These are phyloP conservation scores for Wakefieldia striispora DNA, from an alignment of 768 basidiomycete species.

Conservation along the genomic window DNA sequence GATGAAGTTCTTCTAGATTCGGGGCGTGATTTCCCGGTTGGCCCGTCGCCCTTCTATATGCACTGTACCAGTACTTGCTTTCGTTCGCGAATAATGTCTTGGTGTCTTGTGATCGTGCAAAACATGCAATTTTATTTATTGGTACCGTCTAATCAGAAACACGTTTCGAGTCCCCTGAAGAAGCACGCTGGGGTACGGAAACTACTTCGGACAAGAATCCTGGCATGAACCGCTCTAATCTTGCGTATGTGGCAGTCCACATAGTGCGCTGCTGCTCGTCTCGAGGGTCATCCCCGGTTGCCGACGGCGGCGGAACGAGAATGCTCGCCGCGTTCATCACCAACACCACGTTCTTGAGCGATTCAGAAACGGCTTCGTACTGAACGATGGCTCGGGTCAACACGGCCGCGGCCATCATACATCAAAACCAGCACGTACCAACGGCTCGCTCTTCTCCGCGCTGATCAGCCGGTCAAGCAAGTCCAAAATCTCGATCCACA, in stretches of 20 bases:
- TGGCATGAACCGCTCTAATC: slow-evolving; percentile 89
- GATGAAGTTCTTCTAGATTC: slow-evolving; percentile 52
- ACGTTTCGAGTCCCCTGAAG: slow-evolving; percentile 15
- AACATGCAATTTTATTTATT: slow-evolving; percentile 1
- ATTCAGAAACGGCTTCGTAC: slow-evolving; percentile 96
- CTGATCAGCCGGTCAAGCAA: slow-evolving; percentile 87
- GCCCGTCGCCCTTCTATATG: background rate
- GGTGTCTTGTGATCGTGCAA: slow-evolving; percentile 2
- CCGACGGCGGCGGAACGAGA: slow-evolving; percentile 57
- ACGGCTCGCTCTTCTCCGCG: slow-evolving; percentile 77
- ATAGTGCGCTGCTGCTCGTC: slow-evolving; percentile 63
- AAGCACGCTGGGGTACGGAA: slow-evolving; percentile 33
- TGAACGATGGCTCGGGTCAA: slow-evolving; percentile 30
- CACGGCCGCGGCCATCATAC: background rate
- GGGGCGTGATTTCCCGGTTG: no score
- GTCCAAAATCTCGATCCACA: slow-evolving; percentile 91
- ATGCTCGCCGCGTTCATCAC: slow-evolving; percentile 92
- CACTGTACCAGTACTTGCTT: background rate
- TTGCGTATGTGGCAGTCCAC: slow-evolving; percentile 83
- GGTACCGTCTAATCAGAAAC: slow-evolving; percentile 9
- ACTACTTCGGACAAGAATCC: slow-evolving; percentile 80
- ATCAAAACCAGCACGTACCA: slow-evolving; percentile 46
- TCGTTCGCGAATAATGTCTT: background rate
- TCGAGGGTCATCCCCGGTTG: slow-evolving; percentile 45
- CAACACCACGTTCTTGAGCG: slow-evolving; percentile 92